Percentiles rank a stretch among this genome's conserved stretches.
These are phyloP conservation scores for Ascoidea asiatica DNA, from an alignment of 805 yeast genomes.

Conservation along the genomic window DNA sequence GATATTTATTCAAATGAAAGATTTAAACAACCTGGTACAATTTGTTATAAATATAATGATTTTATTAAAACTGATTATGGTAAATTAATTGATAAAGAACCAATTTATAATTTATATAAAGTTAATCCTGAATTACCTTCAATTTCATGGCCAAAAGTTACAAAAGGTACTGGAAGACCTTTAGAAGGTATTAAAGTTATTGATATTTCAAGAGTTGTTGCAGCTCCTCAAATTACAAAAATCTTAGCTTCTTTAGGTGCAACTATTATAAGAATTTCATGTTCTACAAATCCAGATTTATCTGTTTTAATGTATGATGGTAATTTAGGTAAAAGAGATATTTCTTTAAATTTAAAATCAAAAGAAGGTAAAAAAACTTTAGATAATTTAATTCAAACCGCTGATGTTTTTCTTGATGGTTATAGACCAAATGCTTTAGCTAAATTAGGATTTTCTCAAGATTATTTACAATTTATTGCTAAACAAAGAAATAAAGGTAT, in stretches of 20 bases:
- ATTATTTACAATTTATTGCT: slow-evolving; percentile 16
- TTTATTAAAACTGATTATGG: slow-evolving; percentile 19
- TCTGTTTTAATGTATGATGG: slow-evolving; percentile 22
- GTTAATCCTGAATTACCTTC: slow-evolving; percentile 18
- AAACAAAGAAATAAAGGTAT: slow-evolving; percentile 19
- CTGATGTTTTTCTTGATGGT: slow-evolving; percentile 21
- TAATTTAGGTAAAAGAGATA: slow-evolving; percentile 22
- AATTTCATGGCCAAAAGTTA: slow-evolving; percentile 10
- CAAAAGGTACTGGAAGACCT: slow-evolving; percentile 7
- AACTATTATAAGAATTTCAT: slow-evolving; percentile 19
- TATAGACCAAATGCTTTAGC: slow-evolving; percentile 19
- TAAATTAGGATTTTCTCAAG: slow-evolving; percentile 19
- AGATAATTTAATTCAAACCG: slow-evolving; percentile 18
- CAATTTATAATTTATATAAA: slow-evolving; percentile 14
- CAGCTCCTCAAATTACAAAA: slow-evolving; percentile 21
- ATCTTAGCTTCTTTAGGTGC: slow-evolving; percentile 23
- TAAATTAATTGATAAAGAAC: slow-evolving; percentile 12
- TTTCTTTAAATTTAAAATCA: slow-evolving; percentile 18
- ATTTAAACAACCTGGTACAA: slow-evolving; percentile 20
- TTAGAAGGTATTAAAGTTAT: slow-evolving; percentile 20
- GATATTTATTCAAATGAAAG: slow-evolving; percentile 13
- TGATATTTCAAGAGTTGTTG: slow-evolving; percentile 20
- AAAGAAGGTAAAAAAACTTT: slow-evolving; percentile 15
- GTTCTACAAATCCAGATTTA: slow-evolving; percentile 18
- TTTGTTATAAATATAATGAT: slow-evolving; percentile 17